Evolutionary conservation across 495 filamentous ascomycete genomes (phyloP).

Genomic region (Aspergillus diversus): DNA sequence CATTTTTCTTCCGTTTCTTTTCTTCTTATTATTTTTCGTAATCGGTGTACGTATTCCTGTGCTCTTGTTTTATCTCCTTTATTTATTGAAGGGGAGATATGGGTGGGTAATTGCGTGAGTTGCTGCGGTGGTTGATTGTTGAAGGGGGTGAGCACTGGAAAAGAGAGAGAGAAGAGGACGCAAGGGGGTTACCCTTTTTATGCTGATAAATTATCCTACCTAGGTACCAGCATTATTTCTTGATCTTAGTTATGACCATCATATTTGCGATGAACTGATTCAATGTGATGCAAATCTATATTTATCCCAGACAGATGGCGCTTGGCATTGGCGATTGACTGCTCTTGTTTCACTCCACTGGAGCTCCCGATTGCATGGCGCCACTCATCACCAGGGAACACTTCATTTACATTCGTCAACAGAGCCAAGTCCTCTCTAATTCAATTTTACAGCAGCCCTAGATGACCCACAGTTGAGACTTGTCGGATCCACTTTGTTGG

Average conservation of each 20-base stretch:
- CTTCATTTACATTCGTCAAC: no score
- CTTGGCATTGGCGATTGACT: no score
- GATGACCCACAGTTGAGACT: no score
- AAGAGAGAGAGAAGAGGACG: slow-evolving; percentile 1
- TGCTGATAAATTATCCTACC: not conserved
- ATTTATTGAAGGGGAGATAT: no score
- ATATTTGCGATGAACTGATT: not conserved
- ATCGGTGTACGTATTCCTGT: no score
- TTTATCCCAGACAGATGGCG: not conserved
- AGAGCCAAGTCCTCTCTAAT: no score
- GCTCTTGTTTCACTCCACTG: not conserved
- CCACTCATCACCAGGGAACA: no score
- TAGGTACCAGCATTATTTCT: not conserved
- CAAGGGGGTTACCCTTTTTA: not conserved
- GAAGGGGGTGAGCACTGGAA: not conserved
- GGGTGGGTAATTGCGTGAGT: not conserved
- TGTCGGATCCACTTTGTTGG: no score
- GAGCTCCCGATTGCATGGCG: no score
- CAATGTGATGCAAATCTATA: not conserved
- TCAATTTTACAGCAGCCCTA: no score
- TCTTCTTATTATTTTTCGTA: not conserved
- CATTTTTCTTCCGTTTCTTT: slow-evolving; percentile 20
- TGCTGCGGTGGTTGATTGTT: slow-evolving; percentile 6
- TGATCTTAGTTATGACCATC: not conserved
- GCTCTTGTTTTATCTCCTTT: no score